Percentiles rank a stretch among this genome's conserved stretches.
These are phyloP conservation scores for Diatrype stigma DNA, from an alignment of 2,329 filamentous ascomycete genomes.

Conservation along the genomic window DNA sequence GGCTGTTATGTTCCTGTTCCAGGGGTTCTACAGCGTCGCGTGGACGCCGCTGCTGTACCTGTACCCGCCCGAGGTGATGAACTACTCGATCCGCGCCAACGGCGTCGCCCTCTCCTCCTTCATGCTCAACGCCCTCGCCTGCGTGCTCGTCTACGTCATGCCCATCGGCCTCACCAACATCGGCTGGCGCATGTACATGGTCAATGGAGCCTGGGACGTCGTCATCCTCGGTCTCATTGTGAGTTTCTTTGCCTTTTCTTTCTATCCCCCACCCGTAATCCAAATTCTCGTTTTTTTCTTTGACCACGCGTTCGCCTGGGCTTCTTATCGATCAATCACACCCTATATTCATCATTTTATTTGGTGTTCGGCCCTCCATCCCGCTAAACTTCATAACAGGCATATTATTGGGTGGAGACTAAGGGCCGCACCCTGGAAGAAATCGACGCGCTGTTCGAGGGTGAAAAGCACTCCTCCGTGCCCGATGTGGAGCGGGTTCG, in stretches of 20 bases:
- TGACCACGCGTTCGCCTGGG: no score
- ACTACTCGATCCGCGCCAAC: constrained; percentile 45
- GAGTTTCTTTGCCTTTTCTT: constrained; percentile 10
- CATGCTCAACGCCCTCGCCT: constrained; percentile 24
- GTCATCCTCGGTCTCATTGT: constrained; percentile 35
- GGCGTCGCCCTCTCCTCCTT: constrained; percentile 36
- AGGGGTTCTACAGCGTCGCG: constrained; percentile 45
- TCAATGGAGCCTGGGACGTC: constrained; percentile 42
- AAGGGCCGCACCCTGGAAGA: constrained; percentile 35
- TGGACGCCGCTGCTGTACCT: constrained; percentile 46
- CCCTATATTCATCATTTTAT: no score
- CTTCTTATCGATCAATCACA: no score
- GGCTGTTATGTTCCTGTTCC: constrained; percentile 46
- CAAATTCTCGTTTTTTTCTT: background rate
- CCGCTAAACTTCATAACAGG: constrained; percentile 14
- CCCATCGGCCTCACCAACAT: constrained; percentile 38
- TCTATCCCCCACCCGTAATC: background rate
- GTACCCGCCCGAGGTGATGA: constrained; percentile 46
- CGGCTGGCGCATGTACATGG: constrained; percentile 44
- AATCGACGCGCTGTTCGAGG: constrained; percentile 33
- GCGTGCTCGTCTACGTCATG: constrained; percentile 36
- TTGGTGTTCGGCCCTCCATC: no score
- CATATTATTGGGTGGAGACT: constrained; percentile 33
- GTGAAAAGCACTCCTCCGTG: constrained; percentile 27
- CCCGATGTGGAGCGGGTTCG: constrained; percentile 23